A percentile compares a stretch with the other conserved stretches of the same genome.
phyloP scores from a whole-genome alignment of 768 basidiomycete genomes.

The Tremella mesenterica region DNA sequence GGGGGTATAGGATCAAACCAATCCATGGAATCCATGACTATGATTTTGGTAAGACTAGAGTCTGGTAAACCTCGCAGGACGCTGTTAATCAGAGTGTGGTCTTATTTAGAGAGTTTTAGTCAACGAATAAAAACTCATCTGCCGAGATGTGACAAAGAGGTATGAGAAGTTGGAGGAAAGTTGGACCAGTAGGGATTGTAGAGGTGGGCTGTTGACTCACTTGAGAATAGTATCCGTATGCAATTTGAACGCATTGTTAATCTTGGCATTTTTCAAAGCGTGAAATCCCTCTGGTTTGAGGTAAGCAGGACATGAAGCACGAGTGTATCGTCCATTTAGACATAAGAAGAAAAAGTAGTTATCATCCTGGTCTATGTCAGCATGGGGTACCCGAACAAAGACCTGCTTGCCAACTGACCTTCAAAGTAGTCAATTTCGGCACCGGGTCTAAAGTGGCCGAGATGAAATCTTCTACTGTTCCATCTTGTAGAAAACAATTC shows the following conservation, averaged over 20 bases:
- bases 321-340: conserved; percentile 54
- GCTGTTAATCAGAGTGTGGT: conserved; percentile 31
- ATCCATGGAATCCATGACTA: conserved; percentile 61
- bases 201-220: conserved; percentile 43
- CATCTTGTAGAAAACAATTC: conserved; percentile 51
- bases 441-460: conserved; percentile 47
- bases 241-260: conserved; percentile 54
- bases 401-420: conserved; percentile 6
- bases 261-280: conserved; percentile 47
- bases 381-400: neutral
- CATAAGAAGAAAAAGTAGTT: conserved; percentile 58
- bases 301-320: conserved; percentile 55
- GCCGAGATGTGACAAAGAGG: neutral
- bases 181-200: neutral
- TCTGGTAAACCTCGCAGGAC: conserved; percentile 49
- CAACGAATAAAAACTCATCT: neutral
- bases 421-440: conserved; percentile 35
- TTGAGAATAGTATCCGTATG: conserved; percentile 66
- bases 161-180: neutral
- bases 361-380: conserved; percentile 43
- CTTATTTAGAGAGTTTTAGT: neutral
- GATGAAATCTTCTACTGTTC: conserved; percentile 44
- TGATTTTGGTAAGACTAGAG: conserved; percentile 55
- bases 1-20: conserved; percentile 46
- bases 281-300: conserved; percentile 58